Evolutionary conservation across 768 basidiomycete genomes (phyloP).

Genomic region (Agaricus subrufescens): DNA sequence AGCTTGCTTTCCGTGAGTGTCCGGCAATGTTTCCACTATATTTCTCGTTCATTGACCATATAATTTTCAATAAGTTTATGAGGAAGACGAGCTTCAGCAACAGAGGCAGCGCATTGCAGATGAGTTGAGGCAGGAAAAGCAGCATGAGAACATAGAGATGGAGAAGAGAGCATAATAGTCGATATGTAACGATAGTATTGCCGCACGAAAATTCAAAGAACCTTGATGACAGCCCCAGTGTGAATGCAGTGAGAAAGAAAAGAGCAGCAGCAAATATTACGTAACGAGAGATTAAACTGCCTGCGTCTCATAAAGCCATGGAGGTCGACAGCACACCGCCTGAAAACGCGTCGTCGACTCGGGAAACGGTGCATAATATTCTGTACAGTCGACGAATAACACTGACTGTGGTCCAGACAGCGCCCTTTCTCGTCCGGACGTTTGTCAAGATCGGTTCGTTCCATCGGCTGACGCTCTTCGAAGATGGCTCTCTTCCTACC

Average conservation of each 20-base stretch:
- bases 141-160: background rate
- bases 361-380: conserved; percentile 47
- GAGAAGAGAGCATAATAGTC: background rate
- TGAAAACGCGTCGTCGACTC: conserved; percentile 42
- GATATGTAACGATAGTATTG: background rate
- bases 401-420: conserved; percentile 41
- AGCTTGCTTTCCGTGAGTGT: conserved; percentile 52
- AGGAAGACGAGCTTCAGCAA: conserved; percentile 34
- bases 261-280: background rate
- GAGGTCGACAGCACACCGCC: conserved; percentile 23
- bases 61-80: conserved; percentile 30
- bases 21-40: background rate
- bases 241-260: background rate
- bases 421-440: conserved; percentile 77
- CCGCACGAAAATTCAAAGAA: no score
- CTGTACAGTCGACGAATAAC: background rate
- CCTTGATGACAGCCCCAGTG: background rate
- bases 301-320: conserved; percentile 8
- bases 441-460: conserved; percentile 81
- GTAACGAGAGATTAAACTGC: background rate
- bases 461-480: conserved; percentile 69
- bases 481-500: conserved; percentile 71
- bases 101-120: conserved; percentile 38
- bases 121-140: conserved; percentile 26
- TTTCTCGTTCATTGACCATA: background rate